Conservation (phyloP, 2,329 filamentous ascomycete genomes). For the Chrysoporthe cubensis region DNA sequence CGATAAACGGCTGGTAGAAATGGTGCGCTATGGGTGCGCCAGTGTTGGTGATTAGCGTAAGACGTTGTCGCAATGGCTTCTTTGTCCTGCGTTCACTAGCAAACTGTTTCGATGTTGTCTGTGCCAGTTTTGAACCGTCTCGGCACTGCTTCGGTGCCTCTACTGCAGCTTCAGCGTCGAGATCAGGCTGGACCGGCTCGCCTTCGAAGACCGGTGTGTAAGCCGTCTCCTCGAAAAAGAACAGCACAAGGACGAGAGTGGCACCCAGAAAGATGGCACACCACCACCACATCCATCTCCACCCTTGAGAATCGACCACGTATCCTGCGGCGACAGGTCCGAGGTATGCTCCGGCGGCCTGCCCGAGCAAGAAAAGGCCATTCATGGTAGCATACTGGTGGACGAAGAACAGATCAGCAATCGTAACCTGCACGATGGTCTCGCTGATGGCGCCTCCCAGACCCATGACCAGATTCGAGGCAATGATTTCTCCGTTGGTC, state of each 20-base stretch:
- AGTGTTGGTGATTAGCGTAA: constrained; percentile 16
- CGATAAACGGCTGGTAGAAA: constrained; percentile 5
- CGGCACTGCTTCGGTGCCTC: neutral
- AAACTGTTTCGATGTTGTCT: neutral
- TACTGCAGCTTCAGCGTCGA: neutral
- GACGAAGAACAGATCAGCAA: constrained; percentile 40
- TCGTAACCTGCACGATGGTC: constrained; percentile 43
- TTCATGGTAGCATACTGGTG: constrained; percentile 37
- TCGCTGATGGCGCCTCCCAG: constrained; percentile 45
- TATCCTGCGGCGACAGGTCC: constrained; percentile 28
- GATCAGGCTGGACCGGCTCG: constrained; percentile 8
- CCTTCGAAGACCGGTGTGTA: constrained; percentile 5
- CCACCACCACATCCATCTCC: constrained; percentile 39
- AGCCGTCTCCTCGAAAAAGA: constrained; percentile 6
- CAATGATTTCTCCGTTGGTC: constrained; percentile 30
- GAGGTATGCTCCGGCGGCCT: constrained; percentile 34
- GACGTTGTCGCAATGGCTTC: constrained; percentile 8
- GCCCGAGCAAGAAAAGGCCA: constrained; percentile 37
- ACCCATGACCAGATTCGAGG: constrained; percentile 34
- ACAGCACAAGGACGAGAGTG: constrained; percentile 3
- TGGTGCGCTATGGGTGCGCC: neutral
- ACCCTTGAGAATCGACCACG: constrained; percentile 33
- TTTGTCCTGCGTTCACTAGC: neutral
- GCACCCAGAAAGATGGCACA: constrained; percentile 18
- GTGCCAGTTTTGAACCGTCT: neutral